Evolutionary conservation across 257 asterid genomes (phyloP).

Genomic region (Craterostigma plantagineum): DNA sequence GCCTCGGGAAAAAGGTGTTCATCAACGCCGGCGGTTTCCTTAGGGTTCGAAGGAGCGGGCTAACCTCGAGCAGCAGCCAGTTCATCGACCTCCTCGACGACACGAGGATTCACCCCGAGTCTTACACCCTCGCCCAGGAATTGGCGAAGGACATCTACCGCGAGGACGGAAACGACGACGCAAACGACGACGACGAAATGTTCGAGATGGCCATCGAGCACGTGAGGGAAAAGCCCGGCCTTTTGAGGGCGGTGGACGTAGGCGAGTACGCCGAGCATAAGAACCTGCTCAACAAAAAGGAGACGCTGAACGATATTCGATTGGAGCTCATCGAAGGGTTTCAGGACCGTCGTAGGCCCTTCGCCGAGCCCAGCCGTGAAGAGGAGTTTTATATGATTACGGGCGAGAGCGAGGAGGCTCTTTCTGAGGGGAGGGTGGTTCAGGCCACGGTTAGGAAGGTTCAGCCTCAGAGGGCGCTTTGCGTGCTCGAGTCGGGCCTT

Average conservation of each 20-base stretch:
- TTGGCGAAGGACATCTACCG: conserved; percentile 84
- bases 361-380: conserved; percentile 60
- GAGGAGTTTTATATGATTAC: conserved; percentile 83
- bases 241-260: conserved; percentile 49
- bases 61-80: conserved; percentile 70
- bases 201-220: conserved; percentile 92
- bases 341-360: conserved; percentile 73
- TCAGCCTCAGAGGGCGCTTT: conserved; percentile 59
- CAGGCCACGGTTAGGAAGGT: conserved; percentile 88
- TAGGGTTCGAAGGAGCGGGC: conserved; percentile 76
- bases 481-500: conserved; percentile 78
- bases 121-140: conserved; percentile 74
- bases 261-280: conserved; percentile 53
- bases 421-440: conserved; percentile 78
- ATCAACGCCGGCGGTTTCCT: conserved; percentile 89
- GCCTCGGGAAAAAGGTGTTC: conserved; percentile 81
- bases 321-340: conserved; percentile 89
- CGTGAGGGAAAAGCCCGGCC: conserved; percentile 76
- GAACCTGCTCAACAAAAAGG: conserved; percentile 42
- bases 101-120: conserved; percentile 93
- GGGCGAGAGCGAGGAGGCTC: conserved; percentile 77
- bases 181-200: conserved; percentile 69
- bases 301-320: conserved; percentile 69
- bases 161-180: conserved; percentile 56
- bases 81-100: conserved; percentile 80